These are phyloP conservation scores for Misopates orontium DNA, from an alignment of 257 asterid genomes.

Conservation along the genomic window DNA sequence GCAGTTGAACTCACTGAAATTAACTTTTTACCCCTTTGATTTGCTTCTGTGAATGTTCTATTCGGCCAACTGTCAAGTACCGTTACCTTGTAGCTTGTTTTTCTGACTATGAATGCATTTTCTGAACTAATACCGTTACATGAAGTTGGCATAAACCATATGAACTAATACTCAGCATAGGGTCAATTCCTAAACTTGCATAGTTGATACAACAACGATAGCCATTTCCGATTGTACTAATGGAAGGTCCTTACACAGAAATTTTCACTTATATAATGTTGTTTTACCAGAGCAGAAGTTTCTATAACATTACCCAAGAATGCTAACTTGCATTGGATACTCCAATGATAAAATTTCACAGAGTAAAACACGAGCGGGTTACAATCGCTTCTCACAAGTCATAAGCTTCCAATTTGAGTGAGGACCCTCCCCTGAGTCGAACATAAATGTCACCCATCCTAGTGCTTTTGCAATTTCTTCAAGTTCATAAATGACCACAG, in stretches of 20 bases:
- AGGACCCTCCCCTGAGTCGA: slow-evolving; percentile 61
- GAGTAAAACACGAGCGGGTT: slow-evolving; percentile 4
- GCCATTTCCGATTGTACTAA: neutral
- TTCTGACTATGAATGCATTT: too few species aligned
- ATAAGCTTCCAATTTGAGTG: slow-evolving; percentile 61
- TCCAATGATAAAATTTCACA: neutral
- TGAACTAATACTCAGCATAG: neutral
- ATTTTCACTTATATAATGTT: neutral
- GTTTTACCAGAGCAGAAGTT: neutral
- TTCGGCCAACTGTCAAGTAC: too few species aligned
- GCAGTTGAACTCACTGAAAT: too few species aligned
- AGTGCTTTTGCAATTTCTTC: slow-evolving; percentile 47
- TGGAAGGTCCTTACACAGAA: neutral
- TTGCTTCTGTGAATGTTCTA: too few species aligned
- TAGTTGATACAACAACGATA: neutral
- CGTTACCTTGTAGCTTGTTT: too few species aligned
- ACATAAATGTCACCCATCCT: slow-evolving; percentile 57
- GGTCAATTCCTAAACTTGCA: slow-evolving; percentile 1
- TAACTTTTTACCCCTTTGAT: too few species aligned
- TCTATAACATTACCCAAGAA: neutral
- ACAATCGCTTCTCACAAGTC: slow-evolving; percentile 53
- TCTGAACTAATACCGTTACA: too few species aligned
- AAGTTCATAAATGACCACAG: slow-evolving; percentile 43
- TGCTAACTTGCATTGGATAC: neutral
- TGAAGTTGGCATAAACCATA: neutral